Conservation (phyloP, 768 basidiomycete genomes). For the Amanita brunnescens region DNA sequence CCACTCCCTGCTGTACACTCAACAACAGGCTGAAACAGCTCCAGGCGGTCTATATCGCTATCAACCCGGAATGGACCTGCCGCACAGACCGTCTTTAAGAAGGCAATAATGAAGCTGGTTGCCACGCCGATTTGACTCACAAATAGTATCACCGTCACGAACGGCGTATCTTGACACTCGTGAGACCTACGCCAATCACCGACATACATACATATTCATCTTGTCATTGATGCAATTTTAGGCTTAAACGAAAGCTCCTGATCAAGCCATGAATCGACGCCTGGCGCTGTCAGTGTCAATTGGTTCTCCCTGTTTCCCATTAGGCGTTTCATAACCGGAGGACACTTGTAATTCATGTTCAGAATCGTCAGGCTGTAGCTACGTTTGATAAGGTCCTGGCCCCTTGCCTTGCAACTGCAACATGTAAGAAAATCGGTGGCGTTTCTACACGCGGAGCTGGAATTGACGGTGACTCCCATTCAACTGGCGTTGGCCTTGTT, state of each 20-base stretch:
- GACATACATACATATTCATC: conserved; percentile 1
- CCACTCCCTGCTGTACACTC: not conserved
- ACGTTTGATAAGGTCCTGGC: not conserved
- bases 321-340: conserved; percentile 1
- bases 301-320: not conserved
- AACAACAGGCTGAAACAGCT: not conserved
- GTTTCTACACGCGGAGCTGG: not conserved
- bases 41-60: not conserved
- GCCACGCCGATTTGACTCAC: conserved; percentile 5
- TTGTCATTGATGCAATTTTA: conserved; percentile 3
- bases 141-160: not conserved
- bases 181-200: conserved; percentile 4
- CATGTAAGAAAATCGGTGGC: not conserved
- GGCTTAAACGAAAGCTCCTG: conserved; percentile 2
- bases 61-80: not conserved
- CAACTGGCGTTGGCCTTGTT: not conserved
- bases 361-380: not conserved
- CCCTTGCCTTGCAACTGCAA: conserved; percentile 1
- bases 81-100: conserved; percentile 1
- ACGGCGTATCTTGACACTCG: conserved; percentile 7
- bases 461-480: too few relatives aligned
- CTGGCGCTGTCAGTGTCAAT: not conserved
- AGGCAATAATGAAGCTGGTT: conserved; percentile 2
- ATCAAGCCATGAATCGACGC: not conserved
- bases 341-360: not conserved